Evolutionary conservation across 2,329 filamentous ascomycete genomes (phyloP), one percentile per base, ranked within the genome.

Genomic region (Lojkania enalia): DNA sequence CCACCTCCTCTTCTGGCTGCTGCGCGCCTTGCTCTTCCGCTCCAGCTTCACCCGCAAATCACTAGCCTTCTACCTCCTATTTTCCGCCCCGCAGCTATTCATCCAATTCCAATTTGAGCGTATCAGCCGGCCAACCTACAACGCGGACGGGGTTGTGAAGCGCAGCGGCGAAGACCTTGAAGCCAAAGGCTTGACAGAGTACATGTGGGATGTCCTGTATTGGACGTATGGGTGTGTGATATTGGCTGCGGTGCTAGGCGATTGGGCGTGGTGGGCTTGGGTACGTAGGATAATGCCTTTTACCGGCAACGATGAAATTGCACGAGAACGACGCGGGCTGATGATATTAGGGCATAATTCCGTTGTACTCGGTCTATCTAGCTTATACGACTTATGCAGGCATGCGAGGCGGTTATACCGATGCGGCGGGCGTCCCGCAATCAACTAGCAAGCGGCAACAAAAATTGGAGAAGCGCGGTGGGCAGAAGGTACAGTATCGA

Each of bases 121-220:
- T 35, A 83, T 90, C 5, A 90, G 88, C 11, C 87, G 92, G 7
- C 94, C 94, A 18, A 84, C 77, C 49, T 88, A 85, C 66, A 82
- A 84, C 54, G 67, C 83, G 16, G 55, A 61, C 41, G 70, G 70
- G 46, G 78, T 85, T n/a, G 77, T 97, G 50, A 84, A 82, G 66
- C 83, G 80, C 21, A 77, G 88, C 0, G 92, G 94, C 32, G 91
- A 97, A 67, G 94, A 99, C 69, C 81, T 99, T 39, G 84, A 87
- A 41, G 88, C 90, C 7, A 81, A 86, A 23, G 94, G 94, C 3
- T 74, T 99, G 75, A 97, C 92, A 9, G 94, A 96, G 73, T 97
- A 95, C 77, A 89, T 97, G 87, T 99, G 95, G 80, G 94, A 99
- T 73, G 82, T 96, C 38, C 77, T 96, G 41, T 97, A 96, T 82